Evolutionary conservation across 305 asterid genomes (phyloP).

Genomic region (Lippia alba): DNA sequence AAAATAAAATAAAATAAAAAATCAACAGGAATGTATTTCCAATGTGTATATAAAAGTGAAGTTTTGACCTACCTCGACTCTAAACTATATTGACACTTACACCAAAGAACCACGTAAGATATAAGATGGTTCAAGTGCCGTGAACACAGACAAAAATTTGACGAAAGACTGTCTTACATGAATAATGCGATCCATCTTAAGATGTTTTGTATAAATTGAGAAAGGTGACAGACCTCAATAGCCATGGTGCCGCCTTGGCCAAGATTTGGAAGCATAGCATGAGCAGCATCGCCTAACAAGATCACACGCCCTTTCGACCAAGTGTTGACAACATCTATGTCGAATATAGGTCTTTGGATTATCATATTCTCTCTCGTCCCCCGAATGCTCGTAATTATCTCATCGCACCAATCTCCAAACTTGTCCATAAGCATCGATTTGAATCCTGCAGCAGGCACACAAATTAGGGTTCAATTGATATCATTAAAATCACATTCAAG

Average conservation of each 20-base stretch:
- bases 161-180: too few relatives aligned
- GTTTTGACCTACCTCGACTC: too few relatives aligned
- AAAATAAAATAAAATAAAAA: too few relatives aligned
- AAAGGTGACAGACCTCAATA: slow-evolving; percentile 24
- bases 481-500: not conserved
- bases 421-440: slow-evolving; percentile 13
- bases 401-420: slow-evolving; percentile 20
- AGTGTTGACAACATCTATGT: not conserved
- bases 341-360: slow-evolving; percentile 25
- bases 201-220: not conserved
- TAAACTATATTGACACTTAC: too few relatives aligned
- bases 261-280: slow-evolving; percentile 37
- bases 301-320: slow-evolving; percentile 29
- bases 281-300: slow-evolving; percentile 33
- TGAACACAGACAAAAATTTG: too few relatives aligned
- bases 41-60: too few relatives aligned
- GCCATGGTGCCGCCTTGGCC: slow-evolving; percentile 41
- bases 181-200: not conserved
- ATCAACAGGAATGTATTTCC: too few relatives aligned
- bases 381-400: not conserved
- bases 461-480: not conserved
- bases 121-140: too few relatives aligned
- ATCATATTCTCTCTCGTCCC: slow-evolving; percentile 16
- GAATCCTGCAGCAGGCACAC: not conserved
- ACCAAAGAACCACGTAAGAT: too few relatives aligned